Evolutionary conservation across 2,329 filamentous ascomycete genomes (phyloP).

Genomic region (Penicillium sp.): DNA sequence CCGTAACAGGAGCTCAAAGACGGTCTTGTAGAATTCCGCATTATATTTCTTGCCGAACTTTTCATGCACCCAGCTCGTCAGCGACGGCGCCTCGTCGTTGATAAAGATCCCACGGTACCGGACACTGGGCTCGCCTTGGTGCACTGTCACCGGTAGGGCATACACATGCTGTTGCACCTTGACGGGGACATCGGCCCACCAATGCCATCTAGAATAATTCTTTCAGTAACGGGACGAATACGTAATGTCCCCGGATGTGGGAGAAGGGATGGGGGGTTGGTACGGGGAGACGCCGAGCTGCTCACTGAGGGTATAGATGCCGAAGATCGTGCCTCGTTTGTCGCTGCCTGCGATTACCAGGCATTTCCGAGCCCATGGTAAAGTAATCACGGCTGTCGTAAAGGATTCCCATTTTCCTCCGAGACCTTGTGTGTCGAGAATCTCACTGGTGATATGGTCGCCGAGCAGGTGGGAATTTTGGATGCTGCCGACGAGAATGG

Average conservation of each 20-base stretch:
- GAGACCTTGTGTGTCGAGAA: not conserved
- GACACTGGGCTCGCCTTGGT: not conserved
- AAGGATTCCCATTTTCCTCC: not conserved
- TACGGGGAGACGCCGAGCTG: not conserved
- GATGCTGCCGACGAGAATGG: too few species aligned
- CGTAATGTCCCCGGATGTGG: too few species aligned
- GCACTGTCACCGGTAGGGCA: not conserved
- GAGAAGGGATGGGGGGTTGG: too few species aligned
- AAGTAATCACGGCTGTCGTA: not conserved
- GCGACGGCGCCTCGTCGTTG: not conserved
- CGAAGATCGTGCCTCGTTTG: not conserved
- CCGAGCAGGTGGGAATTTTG: too few species aligned
- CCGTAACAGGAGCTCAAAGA: slow-evolving; percentile 1
- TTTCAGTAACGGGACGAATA: too few species aligned
- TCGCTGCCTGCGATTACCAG: slow-evolving; percentile 2
- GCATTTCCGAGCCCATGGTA: not conserved
- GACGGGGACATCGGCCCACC: not conserved
- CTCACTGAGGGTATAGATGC: not conserved
- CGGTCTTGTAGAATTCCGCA: not conserved
- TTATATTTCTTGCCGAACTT: not conserved
- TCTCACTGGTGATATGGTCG: too few species aligned
- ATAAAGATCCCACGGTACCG: not conserved
- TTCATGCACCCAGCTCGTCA: not conserved
- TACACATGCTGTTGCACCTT: not conserved
- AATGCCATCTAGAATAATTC: not conserved